Evolutionary conservation across 257 asterid genomes (phyloP).

Genomic region (Lycium ferocissimum): DNA sequence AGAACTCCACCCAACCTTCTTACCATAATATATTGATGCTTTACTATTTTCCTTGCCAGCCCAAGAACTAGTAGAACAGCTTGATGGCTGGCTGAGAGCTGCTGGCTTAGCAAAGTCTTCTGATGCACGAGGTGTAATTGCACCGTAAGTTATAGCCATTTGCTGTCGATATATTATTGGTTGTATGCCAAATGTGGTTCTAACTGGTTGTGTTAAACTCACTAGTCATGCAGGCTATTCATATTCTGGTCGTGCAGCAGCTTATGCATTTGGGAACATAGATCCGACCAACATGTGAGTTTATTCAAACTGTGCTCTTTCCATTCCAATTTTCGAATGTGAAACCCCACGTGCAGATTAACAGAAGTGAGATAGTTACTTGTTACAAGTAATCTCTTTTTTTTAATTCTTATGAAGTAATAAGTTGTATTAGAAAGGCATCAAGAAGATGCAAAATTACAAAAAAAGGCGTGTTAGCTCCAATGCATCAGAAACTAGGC

Average conservation of each 20-base stretch:
- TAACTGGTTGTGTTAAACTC: constrained; percentile 39
- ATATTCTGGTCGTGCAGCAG: constrained; percentile 97
- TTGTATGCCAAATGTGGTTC: constrained; percentile 20
- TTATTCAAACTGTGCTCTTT: constrained; percentile 10
- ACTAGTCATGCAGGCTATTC: constrained; percentile 99
- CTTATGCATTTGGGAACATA: constrained; percentile 95
- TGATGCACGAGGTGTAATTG: constrained; percentile 94
- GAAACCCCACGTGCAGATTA: not conserved
- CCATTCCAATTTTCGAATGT: not conserved
- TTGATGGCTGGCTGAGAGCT: constrained; percentile 83
- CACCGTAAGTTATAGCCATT: constrained; percentile 73
- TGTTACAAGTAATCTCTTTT: not conserved
- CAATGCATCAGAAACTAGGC: not conserved
- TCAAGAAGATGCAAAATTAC: not conserved
- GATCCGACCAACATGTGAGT: constrained; percentile 79
- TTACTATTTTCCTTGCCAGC: constrained; percentile 53
- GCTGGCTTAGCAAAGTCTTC: constrained; percentile 72
- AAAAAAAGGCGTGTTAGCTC: not conserved
- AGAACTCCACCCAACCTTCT: too few species aligned
- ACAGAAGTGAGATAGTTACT: constrained; percentile 19
- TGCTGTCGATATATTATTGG: constrained; percentile 21
- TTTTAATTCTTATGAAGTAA: not conserved
- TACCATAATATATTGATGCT: not conserved
- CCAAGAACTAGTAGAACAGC: constrained; percentile 68
- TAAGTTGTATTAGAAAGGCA: not conserved